Conservation (phyloP, 2,329 filamentous ascomycete species). For the Xylariaceae sp. region DNA sequence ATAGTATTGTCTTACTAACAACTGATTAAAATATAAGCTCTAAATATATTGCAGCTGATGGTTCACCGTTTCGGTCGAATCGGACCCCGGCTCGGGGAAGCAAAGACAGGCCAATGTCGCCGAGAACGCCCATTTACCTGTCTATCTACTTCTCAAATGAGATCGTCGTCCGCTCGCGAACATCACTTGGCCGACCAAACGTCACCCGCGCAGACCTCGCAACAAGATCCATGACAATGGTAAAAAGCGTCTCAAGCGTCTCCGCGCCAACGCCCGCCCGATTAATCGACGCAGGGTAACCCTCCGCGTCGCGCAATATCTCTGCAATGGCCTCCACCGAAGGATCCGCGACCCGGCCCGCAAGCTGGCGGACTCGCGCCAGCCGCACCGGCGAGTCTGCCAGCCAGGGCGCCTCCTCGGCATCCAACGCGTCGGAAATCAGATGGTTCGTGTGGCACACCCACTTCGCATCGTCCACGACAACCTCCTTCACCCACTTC, state of each 20-base stretch:
- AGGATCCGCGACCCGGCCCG: conserved; percentile 13
- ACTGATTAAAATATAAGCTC: no score
- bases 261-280: conserved; percentile 24
- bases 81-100: no score
- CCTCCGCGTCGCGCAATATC: conserved; percentile 30
- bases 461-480: conserved; percentile 31
- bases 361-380: conserved; percentile 28
- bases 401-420: conserved; percentile 33
- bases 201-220: conserved; percentile 27
- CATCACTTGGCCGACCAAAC: conserved; percentile 33
- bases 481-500: conserved; percentile 29
- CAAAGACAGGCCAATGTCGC: neutral
- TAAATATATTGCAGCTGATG: no score
- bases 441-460: conserved; percentile 45
- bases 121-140: neutral
- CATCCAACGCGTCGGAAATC: conserved; percentile 29
- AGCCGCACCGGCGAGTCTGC: conserved; percentile 30
- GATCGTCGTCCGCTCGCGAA: conserved; percentile 19
- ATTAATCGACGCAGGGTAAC: conserved; percentile 31
- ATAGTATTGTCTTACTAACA: no score
- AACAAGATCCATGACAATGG: conserved; percentile 32
- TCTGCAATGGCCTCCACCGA: conserved; percentile 20
- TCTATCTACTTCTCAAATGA: conserved; percentile 12
- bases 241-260: conserved; percentile 33
- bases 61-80: no score